phyloP scores from a whole-genome alignment of 768 basidiomycete genomes.

The Lenzites betulinus region DNA sequence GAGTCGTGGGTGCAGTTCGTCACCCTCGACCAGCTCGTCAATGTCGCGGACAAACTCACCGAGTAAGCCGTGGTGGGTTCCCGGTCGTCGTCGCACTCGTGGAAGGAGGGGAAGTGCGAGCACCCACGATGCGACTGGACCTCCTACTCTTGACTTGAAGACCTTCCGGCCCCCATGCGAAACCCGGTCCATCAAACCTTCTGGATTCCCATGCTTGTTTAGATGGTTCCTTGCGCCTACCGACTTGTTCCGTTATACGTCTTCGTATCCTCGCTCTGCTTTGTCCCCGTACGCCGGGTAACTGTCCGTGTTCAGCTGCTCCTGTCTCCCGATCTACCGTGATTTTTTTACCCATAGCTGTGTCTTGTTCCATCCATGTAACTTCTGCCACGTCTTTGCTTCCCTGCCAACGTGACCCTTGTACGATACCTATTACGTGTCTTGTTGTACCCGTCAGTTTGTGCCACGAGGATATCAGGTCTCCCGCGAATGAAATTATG shows the following conservation, averaged over 20 bases:
- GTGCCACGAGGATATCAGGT: slow-evolving; percentile 13
- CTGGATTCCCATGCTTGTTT: neutral
- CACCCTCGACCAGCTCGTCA: slow-evolving; percentile 79
- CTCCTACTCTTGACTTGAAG: neutral
- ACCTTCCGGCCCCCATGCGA: neutral
- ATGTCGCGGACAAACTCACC: slow-evolving; percentile 73
- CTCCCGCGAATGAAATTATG: slow-evolving; percentile 6
- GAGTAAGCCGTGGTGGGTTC: slow-evolving; percentile 39
- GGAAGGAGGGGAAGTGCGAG: neutral
- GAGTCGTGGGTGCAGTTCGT: slow-evolving; percentile 86
- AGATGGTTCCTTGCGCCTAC: neutral
- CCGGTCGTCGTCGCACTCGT: neutral
- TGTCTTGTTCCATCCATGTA: neutral
- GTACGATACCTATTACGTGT: slow-evolving; percentile 12
- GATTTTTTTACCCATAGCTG: neutral
- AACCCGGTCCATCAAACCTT: neutral
- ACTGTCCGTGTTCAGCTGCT: neutral
- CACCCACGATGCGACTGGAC: neutral
- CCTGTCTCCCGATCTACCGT: neutral
- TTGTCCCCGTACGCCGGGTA: neutral
- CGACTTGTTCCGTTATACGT: neutral
- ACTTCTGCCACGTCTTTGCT: neutral
- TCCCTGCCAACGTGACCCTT: neutral
- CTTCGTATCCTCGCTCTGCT: neutral
- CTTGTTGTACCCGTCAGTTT: neutral